phyloP scores from a whole-genome alignment of 116 monocot genomes.

The Iris pallida region DNA sequence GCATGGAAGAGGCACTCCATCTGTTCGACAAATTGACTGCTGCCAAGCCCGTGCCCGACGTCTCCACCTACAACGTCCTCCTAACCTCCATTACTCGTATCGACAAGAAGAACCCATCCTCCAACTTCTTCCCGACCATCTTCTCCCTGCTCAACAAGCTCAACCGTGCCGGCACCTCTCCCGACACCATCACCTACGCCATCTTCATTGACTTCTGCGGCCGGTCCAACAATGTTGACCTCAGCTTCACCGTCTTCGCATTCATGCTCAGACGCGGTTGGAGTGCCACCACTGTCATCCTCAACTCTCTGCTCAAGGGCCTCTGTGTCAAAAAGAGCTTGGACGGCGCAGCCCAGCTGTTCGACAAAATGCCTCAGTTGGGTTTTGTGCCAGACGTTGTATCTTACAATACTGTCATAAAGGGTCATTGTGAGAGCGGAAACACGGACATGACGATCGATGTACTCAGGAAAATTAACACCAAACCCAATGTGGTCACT shows the following conservation, averaged over 20 bases:
- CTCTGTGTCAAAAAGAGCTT: conserved; percentile 14
- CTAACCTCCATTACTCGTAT: conserved; percentile 14
- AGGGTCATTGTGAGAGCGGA: conserved; percentile 8
- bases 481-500: conserved; percentile 14
- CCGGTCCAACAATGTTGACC: conserved; percentile 3
- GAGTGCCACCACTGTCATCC: conserved; percentile 1
- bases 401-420: conserved; percentile 15
- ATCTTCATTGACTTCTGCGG: conserved; percentile 11
- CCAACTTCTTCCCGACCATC: conserved; percentile 1
- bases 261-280: conserved; percentile 17
- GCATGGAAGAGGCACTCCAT: conserved; percentile 12
- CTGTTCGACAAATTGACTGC: conserved; percentile 14
- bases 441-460: neutral
- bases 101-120: conserved; percentile 4
- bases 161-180: conserved; percentile 8
- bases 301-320: conserved; percentile 13
- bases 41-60: conserved; percentile 4
- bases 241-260: conserved; percentile 12
- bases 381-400: conserved; percentile 17
- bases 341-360: neutral
- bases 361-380: conserved; percentile 13
- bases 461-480: conserved; percentile 8
- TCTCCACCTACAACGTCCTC: conserved; percentile 10
- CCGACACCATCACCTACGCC: conserved; percentile 6
- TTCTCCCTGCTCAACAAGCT: conserved; percentile 14